These are phyloP conservation scores for Striga asiatica DNA, from an alignment of 257 asterid genomes.

Conservation along the genomic window DNA sequence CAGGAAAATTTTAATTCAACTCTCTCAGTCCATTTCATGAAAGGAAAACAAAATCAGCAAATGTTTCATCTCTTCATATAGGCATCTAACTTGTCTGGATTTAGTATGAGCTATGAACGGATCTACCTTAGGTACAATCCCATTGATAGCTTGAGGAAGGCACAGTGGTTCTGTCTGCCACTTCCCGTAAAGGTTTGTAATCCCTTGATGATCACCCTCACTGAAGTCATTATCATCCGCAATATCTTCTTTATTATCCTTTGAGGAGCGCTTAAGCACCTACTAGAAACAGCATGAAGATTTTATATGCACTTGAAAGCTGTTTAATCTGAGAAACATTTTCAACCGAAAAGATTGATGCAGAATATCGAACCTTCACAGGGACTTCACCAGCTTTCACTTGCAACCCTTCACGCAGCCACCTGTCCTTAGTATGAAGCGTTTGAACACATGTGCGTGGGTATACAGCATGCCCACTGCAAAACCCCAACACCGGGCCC, in stretches of 20 bases:
- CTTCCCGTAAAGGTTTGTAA: conserved; percentile 57
- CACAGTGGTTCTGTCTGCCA: conserved; percentile 85
- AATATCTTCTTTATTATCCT: conserved; percentile 37
- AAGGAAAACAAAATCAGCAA: not conserved
- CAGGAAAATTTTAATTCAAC: not conserved
- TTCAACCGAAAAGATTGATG: conserved; percentile 12
- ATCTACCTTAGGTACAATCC: conserved; percentile 86
- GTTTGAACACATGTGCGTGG: conserved; percentile 85
- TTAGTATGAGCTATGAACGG: not conserved
- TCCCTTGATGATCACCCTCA: conserved; percentile 35
- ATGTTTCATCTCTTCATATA: not conserved
- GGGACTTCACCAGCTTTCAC: conserved; percentile 79
- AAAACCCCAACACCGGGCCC: conserved; percentile 78
- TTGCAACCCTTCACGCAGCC: conserved; percentile 88
- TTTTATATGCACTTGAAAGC: conserved; percentile 4
- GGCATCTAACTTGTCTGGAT: not conserved
- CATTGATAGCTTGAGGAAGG: conserved; percentile 79
- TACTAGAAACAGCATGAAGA: conserved; percentile 18
- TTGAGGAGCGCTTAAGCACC: conserved; percentile 54
- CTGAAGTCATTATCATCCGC: conserved; percentile 35
- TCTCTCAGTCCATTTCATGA: not conserved
- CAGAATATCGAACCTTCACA: conserved; percentile 47
- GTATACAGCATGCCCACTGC: conserved; percentile 83
- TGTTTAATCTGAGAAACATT: conserved; percentile 3
- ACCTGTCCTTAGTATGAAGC: conserved; percentile 63